These are phyloP conservation scores for Pharus latifolius DNA, from an alignment of 176 grass and related monocot species.

Conservation along the genomic window DNA sequence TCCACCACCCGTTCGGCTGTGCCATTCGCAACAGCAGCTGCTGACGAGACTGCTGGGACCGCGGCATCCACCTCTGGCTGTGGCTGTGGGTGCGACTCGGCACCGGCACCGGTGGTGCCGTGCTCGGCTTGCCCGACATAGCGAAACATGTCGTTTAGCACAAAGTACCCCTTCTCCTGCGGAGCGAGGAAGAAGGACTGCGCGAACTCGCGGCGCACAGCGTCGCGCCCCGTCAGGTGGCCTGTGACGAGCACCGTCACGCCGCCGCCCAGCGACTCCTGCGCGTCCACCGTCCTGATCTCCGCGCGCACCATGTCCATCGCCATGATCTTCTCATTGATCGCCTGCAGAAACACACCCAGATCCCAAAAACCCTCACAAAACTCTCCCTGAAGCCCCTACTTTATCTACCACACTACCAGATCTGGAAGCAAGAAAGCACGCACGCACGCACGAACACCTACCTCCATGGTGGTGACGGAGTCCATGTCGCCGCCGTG, in stretches of 20 bases:
- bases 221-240: slow-evolving; percentile 32
- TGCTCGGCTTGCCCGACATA: slow-evolving; percentile 22
- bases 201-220: slow-evolving; percentile 43
- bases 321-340: slow-evolving; percentile 69
- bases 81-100: neutral
- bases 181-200: slow-evolving; percentile 90
- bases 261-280: slow-evolving; percentile 57
- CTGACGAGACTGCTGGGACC: neutral
- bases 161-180: slow-evolving; percentile 79
- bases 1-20: neutral
- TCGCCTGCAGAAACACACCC: slow-evolving; percentile 36
- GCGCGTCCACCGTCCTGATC: slow-evolving; percentile 69
- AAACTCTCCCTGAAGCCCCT: neutral
- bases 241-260: slow-evolving; percentile 77
- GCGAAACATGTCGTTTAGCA: slow-evolving; percentile 74
- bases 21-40: slow-evolving; percentile 28
- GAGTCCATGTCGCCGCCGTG: slow-evolving; percentile 36
- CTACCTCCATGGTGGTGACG: slow-evolving; percentile 62
- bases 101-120: neutral
- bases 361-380: neutral
- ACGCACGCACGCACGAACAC: neutral
- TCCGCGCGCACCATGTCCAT: slow-evolving; percentile 68
- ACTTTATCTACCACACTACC: neutral
- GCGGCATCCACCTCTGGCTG: neutral
- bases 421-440: slow-evolving; percentile 6